phyloP scores from a whole-genome alignment of 225 moss, liverwort and hornwort species.

The Polytrichum commune region DNA sequence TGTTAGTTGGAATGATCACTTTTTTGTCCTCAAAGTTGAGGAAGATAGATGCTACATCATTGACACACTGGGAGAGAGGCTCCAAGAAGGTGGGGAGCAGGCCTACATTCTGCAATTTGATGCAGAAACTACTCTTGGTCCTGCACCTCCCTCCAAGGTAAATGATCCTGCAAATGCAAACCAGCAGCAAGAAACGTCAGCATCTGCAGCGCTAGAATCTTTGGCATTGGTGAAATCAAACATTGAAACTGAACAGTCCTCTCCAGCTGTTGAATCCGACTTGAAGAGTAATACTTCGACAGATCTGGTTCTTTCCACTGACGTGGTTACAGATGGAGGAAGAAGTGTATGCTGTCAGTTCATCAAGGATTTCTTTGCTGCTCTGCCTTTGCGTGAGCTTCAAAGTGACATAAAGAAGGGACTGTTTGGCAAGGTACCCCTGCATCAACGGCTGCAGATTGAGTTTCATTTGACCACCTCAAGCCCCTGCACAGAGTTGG shows the following conservation, averaged over 20 bases:
- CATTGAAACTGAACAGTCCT: conserved; percentile 12
- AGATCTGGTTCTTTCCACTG: conserved; percentile 35
- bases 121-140: conserved; percentile 47
- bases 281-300: conserved; percentile 19
- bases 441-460: conserved; percentile 87
- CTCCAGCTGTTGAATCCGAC: conserved; percentile 15
- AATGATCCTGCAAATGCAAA: conserved; percentile 34
- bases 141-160: conserved; percentile 26
- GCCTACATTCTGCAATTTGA: conserved; percentile 95
- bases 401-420: conserved; percentile 82
- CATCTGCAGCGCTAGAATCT: conserved; percentile 21
- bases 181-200: conserved; percentile 26
- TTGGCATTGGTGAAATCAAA: conserved; percentile 46
- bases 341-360: conserved; percentile 77
- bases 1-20: conserved; percentile 99
- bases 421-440: conserved; percentile 57
- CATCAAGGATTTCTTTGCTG: conserved; percentile 90
- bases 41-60: conserved; percentile 82
- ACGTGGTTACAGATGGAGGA: conserved; percentile 33
- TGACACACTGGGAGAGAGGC: conserved; percentile 90
- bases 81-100: conserved; percentile 94
- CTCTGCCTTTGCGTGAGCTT: conserved; percentile 82
- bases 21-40: conserved; percentile 88
- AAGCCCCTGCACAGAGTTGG: conserved; percentile 35
- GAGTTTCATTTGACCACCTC: conserved; percentile 82